phyloP scores from a whole-genome alignment of 2,329 filamentous ascomycete species.

The Cadophora malorum region DNA sequence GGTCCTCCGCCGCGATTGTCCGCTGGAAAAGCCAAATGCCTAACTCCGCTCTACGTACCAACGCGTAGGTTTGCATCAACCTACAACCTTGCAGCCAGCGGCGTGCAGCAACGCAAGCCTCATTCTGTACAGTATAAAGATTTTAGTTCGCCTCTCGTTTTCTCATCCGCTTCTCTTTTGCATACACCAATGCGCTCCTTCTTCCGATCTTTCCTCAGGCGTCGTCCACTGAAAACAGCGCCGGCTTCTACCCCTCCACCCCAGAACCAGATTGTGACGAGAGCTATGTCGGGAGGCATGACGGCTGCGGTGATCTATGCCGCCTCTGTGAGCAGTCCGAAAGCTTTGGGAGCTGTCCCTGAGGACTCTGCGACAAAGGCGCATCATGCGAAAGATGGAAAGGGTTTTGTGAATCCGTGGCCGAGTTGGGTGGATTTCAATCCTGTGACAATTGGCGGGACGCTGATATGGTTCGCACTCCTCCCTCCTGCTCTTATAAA shows the following conservation, averaged over 20 bases:
- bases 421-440: conserved; percentile 54
- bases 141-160: conserved; percentile 10
- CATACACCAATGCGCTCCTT: conserved; percentile 53
- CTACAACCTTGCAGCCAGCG: conserved; percentile 1
- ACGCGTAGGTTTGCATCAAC: conserved; percentile 1
- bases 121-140: background rate
- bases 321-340: conserved; percentile 36
- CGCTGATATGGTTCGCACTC: conserved; percentile 43
- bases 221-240: conserved; percentile 28
- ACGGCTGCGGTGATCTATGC: conserved; percentile 38
- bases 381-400: conserved; percentile 59
- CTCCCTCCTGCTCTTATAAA: background rate
- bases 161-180: conserved; percentile 48
- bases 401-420: conserved; percentile 64
- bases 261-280: conserved; percentile 22
- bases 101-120: background rate
- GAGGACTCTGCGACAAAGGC: conserved; percentile 48
- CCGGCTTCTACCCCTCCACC: background rate
- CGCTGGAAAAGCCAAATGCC: background rate
- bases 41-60: background rate
- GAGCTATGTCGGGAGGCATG: conserved; percentile 36
- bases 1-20: background rate
- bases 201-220: conserved; percentile 43
- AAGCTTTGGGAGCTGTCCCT: conserved; percentile 40
- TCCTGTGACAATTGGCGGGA: conserved; percentile 44